Conservation (phyloP, 2,329 filamentous ascomycete genomes). For the Zasmidium citrigriseum region DNA sequence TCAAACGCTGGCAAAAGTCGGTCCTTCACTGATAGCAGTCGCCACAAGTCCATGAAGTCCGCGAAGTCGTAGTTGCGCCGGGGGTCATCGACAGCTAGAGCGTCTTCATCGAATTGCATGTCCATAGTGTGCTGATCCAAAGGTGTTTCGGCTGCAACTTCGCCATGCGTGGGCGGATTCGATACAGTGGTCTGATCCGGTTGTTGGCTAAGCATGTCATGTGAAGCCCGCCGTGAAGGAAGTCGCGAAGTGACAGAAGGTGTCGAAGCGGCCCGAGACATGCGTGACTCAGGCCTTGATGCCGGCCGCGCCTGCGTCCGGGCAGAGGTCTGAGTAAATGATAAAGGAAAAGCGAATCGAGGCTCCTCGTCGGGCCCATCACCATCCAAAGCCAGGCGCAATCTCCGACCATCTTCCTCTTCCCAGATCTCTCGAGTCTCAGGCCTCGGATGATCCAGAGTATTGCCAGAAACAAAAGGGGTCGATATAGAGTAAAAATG, state of each 20-base stretch:
- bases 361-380: slow-evolving; percentile 16
- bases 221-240: not conserved
- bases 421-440: slow-evolving; percentile 21
- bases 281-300: not conserved
- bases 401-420: slow-evolving; percentile 26
- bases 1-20: slow-evolving; percentile 22
- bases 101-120: slow-evolving; percentile 25
- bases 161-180: no score
- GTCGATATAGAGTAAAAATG: slow-evolving; percentile 3
- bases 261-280: not conserved
- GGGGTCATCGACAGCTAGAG: slow-evolving; percentile 30
- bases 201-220: not conserved
- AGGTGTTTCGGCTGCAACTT: not conserved
- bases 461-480: no score
- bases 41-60: slow-evolving; percentile 34
- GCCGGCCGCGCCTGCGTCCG: no score
- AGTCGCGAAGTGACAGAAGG: not conserved
- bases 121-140: slow-evolving; percentile 6
- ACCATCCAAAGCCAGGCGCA: slow-evolving; percentile 25
- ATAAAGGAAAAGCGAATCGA: slow-evolving; percentile 6
- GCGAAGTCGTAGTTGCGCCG: slow-evolving; percentile 31
- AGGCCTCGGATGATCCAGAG: slow-evolving; percentile 16
- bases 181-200: not conserved
- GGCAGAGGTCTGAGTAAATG: not conserved
- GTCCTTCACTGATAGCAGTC: slow-evolving; percentile 24